A percentile compares a stretch with the other conserved stretches of the same genome.
phyloP scores from a whole-genome alignment of 2,329 filamentous ascomycete genomes.

The Venturiaceae sp. region DNA sequence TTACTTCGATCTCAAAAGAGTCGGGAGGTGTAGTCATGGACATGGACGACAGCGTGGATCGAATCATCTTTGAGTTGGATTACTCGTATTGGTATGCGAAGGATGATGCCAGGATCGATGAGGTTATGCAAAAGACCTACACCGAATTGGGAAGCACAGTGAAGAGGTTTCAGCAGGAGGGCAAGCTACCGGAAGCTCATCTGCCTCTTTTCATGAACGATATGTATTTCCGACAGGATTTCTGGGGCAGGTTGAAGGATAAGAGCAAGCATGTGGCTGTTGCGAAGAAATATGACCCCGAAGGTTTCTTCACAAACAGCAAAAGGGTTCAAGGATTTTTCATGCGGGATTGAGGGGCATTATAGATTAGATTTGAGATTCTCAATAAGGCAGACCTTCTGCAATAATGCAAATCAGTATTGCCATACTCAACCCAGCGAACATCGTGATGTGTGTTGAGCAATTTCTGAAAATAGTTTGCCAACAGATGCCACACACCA shows the following conservation, averaged over 20 bases:
- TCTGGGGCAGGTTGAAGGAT: constrained; percentile 26
- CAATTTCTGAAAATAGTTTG: no score
- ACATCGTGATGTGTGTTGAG: no score
- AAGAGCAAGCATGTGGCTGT: constrained; percentile 22
- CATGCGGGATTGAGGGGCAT: neutral
- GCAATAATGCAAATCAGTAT: no score
- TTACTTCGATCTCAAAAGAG: neutral
- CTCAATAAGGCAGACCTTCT: neutral
- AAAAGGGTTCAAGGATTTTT: constrained; percentile 16
- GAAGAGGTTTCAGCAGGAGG: constrained; percentile 18
- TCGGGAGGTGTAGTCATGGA: constrained; percentile 20
- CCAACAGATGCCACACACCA: no score
- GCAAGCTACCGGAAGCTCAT: constrained; percentile 15
- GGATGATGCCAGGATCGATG: constrained; percentile 27
- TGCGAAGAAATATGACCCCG: constrained; percentile 27
- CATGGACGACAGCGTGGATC: constrained; percentile 28
- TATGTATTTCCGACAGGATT: constrained; percentile 33
- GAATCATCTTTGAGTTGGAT: constrained; percentile 36
- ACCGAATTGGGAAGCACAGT: constrained; percentile 24
- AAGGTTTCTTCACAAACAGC: constrained; percentile 24
- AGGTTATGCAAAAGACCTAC: constrained; percentile 28
- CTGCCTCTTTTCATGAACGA: constrained; percentile 39
- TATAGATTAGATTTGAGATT: neutral
- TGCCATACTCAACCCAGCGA: no score
- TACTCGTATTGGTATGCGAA: constrained; percentile 28